Evolutionary conservation across 139 green algal species (phyloP).

Genomic region (Chlorella sp.): DNA sequence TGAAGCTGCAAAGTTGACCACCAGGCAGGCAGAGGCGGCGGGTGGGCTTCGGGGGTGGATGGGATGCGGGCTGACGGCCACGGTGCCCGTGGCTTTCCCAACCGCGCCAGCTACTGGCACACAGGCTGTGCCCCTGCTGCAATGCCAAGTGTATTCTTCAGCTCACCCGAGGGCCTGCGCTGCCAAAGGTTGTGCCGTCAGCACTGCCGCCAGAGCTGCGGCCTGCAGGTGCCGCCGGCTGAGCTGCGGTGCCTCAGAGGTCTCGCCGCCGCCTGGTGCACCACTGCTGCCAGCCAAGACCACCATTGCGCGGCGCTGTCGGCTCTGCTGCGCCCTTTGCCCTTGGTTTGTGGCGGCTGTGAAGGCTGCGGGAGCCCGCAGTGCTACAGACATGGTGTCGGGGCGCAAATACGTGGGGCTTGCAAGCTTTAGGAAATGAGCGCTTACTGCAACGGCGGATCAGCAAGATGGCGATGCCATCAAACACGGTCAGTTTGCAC

Average conservation of each 20-base stretch:
- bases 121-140: neutral
- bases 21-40: neutral
- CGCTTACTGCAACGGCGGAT: neutral
- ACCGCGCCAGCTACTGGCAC: neutral
- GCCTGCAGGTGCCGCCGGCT: slow-evolving; percentile 19
- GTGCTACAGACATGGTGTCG: neutral
- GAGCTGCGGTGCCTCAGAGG: neutral
- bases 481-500: no score
- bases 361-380: neutral
- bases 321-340: neutral
- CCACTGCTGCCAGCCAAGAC: neutral
- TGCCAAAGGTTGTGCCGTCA: neutral
- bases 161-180: slow-evolving; percentile 7
- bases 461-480: neutral
- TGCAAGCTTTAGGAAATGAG: neutral
- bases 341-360: neutral
- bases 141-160: neutral
- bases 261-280: no score
- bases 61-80: no score
- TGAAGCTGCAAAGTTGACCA: slow-evolving; percentile 54
- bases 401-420: neutral
- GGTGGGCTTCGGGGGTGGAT: neutral
- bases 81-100: neutral
- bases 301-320: neutral
- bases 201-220: neutral